phyloP scores from a whole-genome alignment of 768 basidiomycete species.

The Lyophyllum shimeji region DNA sequence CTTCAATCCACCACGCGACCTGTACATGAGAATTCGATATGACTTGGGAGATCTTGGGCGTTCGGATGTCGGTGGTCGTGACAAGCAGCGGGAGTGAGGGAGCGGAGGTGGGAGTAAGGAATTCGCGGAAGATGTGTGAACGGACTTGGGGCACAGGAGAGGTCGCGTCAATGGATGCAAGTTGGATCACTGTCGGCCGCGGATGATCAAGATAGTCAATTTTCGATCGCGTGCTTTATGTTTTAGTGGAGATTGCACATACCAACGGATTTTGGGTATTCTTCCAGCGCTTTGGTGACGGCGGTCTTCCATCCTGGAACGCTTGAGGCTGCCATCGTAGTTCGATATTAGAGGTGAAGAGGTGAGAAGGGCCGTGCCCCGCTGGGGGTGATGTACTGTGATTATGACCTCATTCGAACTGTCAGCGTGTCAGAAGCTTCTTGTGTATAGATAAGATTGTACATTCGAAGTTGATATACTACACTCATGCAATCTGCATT shows the following conservation, averaged over 20 bases:
- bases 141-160: conserved; percentile 57
- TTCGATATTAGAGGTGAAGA: not conserved
- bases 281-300: conserved; percentile 40
- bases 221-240: not conserved
- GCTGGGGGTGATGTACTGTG: too few relatives aligned
- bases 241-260: conserved; percentile 7
- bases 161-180: conserved; percentile 53
- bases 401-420: not conserved
- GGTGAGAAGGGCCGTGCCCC: too few relatives aligned
- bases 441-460: too few relatives aligned
- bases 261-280: conserved; percentile 41
- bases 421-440: too few relatives aligned
- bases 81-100: conserved; percentile 61
- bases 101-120: conserved; percentile 42
- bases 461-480: too few relatives aligned
- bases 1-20: conserved; percentile 72
- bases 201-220: not conserved
- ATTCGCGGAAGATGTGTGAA: conserved; percentile 59
- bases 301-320: conserved; percentile 48
- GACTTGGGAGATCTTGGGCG: conserved; percentile 66
- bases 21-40: conserved; percentile 50
- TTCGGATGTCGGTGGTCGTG: conserved; percentile 70
- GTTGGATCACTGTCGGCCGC: conserved; percentile 60
- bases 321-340: conserved; percentile 16
- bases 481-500: too few relatives aligned